Base-by-base conservation (phyloP, 495 filamentous ascomycete genomes). In the Collariella sp. region DNA sequence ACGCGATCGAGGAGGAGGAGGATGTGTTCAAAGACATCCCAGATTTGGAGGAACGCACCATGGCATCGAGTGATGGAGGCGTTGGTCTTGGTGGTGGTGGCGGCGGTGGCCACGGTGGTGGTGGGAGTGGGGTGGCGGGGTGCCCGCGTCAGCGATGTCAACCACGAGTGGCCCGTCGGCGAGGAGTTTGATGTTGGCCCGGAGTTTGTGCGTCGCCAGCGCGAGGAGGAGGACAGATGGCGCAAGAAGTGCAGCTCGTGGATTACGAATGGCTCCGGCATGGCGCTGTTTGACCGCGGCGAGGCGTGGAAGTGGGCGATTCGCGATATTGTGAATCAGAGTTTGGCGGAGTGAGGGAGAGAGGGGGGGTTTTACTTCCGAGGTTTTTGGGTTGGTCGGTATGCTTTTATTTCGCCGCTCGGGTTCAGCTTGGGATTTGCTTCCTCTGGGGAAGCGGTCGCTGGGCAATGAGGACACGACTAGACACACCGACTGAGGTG, bases 161-260 rank as follows among this genome's bases (percentile, higher is more conserved):
- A 80, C 50, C 85, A 90, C 54, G 85, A 90, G 61, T 88, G 85
- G 79, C 78, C 89, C 26, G 87, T 94, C 23, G 89, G 88, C 12
- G 93, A 98, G 68, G 93, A 97, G 67, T 98, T 97, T 64, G 93
- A 98, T 67, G 87, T 98, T 43, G 93, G 93, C 1, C 94, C 94
- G 5, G 88, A 90, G 69, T 98, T 96, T 64, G 84, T 97, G 45
- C 79, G 83, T 57, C 79, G 89, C 36, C 91, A 96, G 67, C 72
- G 86, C 50, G 89, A 89, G 55, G 93, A 97, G 69, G 93, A 98
- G 70, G 85, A 86, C 47, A 78, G 86, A 59, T 98, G 93, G 94
- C 78, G 84, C 58, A 80, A 82, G 66, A 89, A 88, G 67, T 86
- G 89, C 42, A 82, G 83, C 55, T 82, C 79, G 45, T 98, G 94